These are phyloP conservation scores for Sanguinoderma infundibulare DNA, from an alignment of 1,284 basidiomycete species.

Conservation along the genomic window DNA sequence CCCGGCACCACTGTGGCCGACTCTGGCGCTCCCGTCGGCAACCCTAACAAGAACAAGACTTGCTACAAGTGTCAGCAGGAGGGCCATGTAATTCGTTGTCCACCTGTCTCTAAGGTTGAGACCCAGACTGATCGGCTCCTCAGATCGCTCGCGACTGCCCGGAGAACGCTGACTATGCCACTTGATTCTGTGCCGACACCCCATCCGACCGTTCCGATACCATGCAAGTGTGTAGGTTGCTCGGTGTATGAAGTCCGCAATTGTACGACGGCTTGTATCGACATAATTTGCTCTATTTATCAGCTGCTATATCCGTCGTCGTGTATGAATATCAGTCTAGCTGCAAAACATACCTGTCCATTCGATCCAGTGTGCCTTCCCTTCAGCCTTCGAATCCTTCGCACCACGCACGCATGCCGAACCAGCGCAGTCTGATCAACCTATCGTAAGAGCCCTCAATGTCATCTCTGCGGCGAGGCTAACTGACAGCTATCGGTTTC, in stretches of 20 bases:
- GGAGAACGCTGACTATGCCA: slow-evolving; percentile 50
- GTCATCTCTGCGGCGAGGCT: background rate
- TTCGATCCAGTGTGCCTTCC: background rate
- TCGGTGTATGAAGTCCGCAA: slow-evolving; percentile 23
- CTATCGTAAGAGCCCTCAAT: background rate
- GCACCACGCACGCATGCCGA: background rate
- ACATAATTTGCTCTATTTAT: slow-evolving; percentile 30
- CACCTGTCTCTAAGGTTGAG: background rate
- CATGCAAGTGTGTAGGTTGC: slow-evolving; percentile 19
- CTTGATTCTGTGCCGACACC: slow-evolving; percentile 23
- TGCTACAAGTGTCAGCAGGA: slow-evolving; percentile 88
- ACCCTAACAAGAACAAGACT: slow-evolving; percentile 68
- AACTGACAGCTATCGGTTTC: background rate
- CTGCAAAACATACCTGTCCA: background rate
- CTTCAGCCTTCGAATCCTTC: background rate
- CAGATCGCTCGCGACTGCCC: slow-evolving; percentile 83
- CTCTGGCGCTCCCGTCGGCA: slow-evolving; percentile 37
- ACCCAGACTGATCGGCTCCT: background rate
- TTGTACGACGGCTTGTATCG: slow-evolving; percentile 23
- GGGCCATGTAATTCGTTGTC: slow-evolving; percentile 66
- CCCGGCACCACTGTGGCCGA: slow-evolving; percentile 59
- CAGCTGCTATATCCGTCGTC: slow-evolving; percentile 25
- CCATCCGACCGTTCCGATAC: slow-evolving; percentile 14
- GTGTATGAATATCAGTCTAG: slow-evolving; percentile 14
- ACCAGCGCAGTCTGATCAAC: background rate